phyloP scores from a whole-genome alignment of 1,284 basidiomycete genomes.

The Ustilago crameri region DNA sequence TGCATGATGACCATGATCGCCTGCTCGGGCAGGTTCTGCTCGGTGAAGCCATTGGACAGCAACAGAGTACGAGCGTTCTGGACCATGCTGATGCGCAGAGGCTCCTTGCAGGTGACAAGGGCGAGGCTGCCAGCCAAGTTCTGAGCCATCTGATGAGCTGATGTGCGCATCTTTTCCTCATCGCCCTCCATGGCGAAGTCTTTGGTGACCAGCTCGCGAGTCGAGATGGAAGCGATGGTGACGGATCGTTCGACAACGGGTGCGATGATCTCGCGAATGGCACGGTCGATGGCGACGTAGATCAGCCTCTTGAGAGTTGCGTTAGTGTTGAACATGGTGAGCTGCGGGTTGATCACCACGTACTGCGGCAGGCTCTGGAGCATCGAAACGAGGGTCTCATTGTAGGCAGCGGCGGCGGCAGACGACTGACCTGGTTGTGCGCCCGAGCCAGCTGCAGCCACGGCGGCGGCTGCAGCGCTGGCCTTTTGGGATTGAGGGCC shows the following conservation, averaged over 20 bases:
- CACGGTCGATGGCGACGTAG: conserved; percentile 89
- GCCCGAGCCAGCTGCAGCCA: conserved; percentile 45
- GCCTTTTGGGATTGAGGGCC: conserved; percentile 45
- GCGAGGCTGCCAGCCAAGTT: conserved; percentile 96
- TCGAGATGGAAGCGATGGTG: conserved; percentile 97
- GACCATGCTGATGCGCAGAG: conserved; percentile 90
- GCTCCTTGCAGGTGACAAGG: conserved; percentile 98
- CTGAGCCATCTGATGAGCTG: conserved; percentile 95
- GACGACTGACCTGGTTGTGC: conserved; percentile 45
- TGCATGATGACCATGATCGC: conserved; percentile 82
- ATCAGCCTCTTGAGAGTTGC: conserved; percentile 90
- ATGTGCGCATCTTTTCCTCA: conserved; percentile 88
- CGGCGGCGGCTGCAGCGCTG: conserved; percentile 42
- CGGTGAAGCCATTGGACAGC: conserved; percentile 73
- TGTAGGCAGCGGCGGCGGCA: conserved; percentile 67
- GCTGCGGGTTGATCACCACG: conserved; percentile 79
- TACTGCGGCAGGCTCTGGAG: conserved; percentile 78
- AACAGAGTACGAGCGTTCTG: conserved; percentile 79
- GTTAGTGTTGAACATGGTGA: conserved; percentile 77
- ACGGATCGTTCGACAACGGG: conserved; percentile 99
- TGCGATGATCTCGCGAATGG: conserved; percentile 96
- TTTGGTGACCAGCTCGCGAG: conserved; percentile 92
- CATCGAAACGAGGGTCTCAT: conserved; percentile 75
- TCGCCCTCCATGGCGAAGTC: conserved; percentile 95
- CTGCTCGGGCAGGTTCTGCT: conserved; percentile 71